Evolutionary conservation across 2,329 filamentous ascomycete genomes (phyloP).

Genomic region (Arachnomyces sp.): DNA sequence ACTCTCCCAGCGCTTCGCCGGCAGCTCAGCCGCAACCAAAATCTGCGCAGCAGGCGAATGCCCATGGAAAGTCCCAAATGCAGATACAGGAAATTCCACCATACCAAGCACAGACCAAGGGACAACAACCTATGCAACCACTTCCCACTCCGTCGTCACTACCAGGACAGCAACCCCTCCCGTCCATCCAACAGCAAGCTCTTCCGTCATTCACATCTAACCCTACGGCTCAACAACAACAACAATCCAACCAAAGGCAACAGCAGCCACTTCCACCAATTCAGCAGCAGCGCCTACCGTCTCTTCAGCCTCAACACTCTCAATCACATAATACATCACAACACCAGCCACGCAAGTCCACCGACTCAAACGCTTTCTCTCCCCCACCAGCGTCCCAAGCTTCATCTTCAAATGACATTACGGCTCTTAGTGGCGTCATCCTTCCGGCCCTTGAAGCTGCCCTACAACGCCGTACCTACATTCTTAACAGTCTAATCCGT

Average conservation of each 20-base stretch:
- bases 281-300: conserved; percentile 20
- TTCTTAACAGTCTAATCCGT: conserved; percentile 40
- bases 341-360: conserved; percentile 8
- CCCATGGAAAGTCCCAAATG: conserved; percentile 14
- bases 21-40: conserved; percentile 10
- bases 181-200: conserved; percentile 16
- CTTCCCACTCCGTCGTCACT: conserved; percentile 10
- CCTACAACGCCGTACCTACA: conserved; percentile 65
- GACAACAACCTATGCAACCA: conserved; percentile 15
- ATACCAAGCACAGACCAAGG: conserved; percentile 21
- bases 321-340: conserved; percentile 9
- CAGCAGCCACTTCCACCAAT: conserved; percentile 12
- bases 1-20: conserved; percentile 17
- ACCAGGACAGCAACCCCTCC: conserved; percentile 7
- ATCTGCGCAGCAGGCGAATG: conserved; percentile 17
- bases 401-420: conserved; percentile 62
- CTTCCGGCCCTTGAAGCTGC: conserved; percentile 89
- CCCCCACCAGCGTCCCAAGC: conserved; percentile 40
- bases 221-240: background rate
- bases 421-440: conserved; percentile 83
- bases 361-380: conserved; percentile 12
- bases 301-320: conserved; percentile 18
- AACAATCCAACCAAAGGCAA: conserved; percentile 8
- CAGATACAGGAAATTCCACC: conserved; percentile 26
- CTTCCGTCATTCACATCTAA: no score